phyloP scores from a whole-genome alignment of 2,329 filamentous ascomycete species.

The Amauroascus verrucosus region DNA sequence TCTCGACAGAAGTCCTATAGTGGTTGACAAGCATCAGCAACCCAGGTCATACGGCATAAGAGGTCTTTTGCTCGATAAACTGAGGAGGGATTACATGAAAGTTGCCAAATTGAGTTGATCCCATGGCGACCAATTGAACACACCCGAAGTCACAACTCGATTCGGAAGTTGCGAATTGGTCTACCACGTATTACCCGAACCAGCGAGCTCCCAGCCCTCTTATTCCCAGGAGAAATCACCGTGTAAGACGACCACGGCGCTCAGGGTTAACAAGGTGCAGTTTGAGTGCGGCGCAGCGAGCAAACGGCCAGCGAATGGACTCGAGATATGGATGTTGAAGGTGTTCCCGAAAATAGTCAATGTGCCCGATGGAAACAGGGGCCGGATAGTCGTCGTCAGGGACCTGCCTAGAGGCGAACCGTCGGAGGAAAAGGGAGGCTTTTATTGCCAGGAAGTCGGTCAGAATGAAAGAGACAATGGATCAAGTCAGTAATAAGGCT shows the following conservation, averaged over 20 bases:
- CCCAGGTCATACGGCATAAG: background rate
- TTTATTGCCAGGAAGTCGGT: background rate
- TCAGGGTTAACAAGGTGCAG: background rate
- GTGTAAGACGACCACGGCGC: background rate
- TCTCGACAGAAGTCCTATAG: conserved; percentile 69
- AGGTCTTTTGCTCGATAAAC: background rate
- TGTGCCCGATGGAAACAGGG: background rate
- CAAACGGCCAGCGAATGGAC: conserved; percentile 3
- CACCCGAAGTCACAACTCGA: background rate
- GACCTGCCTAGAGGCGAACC: background rate
- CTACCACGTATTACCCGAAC: conserved; percentile 4
- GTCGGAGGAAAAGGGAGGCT: background rate
- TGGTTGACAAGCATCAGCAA: background rate
- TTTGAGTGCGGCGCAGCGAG: background rate
- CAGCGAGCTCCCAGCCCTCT: background rate
- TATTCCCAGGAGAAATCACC: background rate
- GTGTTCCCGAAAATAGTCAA: background rate
- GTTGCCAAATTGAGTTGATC: conserved; percentile 48
- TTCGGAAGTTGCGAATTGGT: conserved; percentile 9
- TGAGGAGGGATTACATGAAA: conserved; percentile 41
- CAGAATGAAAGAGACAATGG: background rate
- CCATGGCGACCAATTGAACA: conserved; percentile 28
- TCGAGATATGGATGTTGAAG: background rate
- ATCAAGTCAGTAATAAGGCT: background rate
- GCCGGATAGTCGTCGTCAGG: background rate